Conservation (phyloP, 164 flowering plant species). For the Pachysandra terminalis region DNA sequence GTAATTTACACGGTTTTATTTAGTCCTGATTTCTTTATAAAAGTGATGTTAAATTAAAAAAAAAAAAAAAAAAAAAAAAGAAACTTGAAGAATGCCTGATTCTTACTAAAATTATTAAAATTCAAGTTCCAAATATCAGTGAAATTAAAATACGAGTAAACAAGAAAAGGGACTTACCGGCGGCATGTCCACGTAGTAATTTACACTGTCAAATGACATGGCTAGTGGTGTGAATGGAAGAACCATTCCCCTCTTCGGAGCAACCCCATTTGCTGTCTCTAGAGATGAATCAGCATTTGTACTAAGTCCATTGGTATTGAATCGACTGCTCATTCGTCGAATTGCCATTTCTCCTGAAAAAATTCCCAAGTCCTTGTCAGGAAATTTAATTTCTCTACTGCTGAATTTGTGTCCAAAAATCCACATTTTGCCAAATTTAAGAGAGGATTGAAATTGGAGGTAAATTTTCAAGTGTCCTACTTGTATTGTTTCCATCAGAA, state of each 20-base stretch:
- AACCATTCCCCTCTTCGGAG: constrained; percentile 93
- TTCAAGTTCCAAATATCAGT: neutral
- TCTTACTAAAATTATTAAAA: neutral
- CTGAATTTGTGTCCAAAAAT: neutral
- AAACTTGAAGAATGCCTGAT: neutral
- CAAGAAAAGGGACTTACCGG: constrained; percentile 40
- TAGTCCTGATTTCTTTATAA: too few relatives aligned
- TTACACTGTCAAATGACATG: constrained; percentile 70
- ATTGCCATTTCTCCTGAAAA: constrained; percentile 62
- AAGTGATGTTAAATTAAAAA: too few relatives aligned
- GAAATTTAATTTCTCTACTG: neutral
- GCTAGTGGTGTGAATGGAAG: constrained; percentile 87
- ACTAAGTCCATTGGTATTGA: constrained; percentile 31
- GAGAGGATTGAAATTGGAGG: neutral
- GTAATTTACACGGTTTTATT: too few relatives aligned
- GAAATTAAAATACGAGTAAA: neutral
- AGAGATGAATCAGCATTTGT: constrained; percentile 40
- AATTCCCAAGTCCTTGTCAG: constrained; percentile 4
- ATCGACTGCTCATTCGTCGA: constrained; percentile 42
- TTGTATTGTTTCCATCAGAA: constrained; percentile 52
- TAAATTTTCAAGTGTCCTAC: constrained; percentile 27
- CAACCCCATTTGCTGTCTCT: constrained; percentile 51
- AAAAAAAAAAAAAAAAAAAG: too few relatives aligned
- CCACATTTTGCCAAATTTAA: neutral
- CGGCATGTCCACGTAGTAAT: constrained; percentile 90